Conservation (phyloP, 345 rosid genomes). For the Melaleuca quinquenervia region DNA sequence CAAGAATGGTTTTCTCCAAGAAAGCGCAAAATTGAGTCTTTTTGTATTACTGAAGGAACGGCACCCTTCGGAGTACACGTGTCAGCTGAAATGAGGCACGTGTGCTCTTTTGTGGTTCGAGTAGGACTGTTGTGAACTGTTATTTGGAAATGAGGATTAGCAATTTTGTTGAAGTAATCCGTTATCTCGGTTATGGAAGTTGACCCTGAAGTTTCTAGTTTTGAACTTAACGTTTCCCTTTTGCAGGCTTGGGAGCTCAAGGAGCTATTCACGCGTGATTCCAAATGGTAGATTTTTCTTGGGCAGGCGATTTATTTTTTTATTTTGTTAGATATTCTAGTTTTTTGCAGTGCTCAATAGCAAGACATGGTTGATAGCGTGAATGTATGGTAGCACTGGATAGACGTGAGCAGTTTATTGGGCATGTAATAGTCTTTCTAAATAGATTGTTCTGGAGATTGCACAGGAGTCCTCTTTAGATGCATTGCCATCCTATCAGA, state of each 20-base stretch:
- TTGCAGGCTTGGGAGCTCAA: conserved; percentile 43
- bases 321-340: not conserved
- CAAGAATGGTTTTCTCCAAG: not conserved
- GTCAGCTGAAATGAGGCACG: not conserved
- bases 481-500: not conserved
- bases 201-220: conserved; percentile 1
- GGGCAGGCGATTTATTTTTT: not conserved
- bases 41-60: not conserved
- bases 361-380: not conserved
- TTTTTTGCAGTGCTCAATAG: not conserved
- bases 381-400: not conserved
- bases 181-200: not conserved
- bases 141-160: not conserved
- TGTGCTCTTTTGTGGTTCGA: not conserved
- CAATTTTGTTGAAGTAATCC: not conserved
- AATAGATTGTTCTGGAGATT: not conserved
- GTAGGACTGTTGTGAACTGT: not conserved
- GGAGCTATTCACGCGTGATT: conserved; percentile 26
- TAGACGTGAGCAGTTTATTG: not conserved
- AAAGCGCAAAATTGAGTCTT: not conserved
- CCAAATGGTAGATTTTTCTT: conserved; percentile 26
- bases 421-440: not conserved
- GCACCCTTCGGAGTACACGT: not conserved
- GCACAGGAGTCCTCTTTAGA: not conserved
- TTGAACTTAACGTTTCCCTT: not conserved